Conservation (phyloP, 371 early-diverging fungal genomes). For the Mucor ambiguus region DNA sequence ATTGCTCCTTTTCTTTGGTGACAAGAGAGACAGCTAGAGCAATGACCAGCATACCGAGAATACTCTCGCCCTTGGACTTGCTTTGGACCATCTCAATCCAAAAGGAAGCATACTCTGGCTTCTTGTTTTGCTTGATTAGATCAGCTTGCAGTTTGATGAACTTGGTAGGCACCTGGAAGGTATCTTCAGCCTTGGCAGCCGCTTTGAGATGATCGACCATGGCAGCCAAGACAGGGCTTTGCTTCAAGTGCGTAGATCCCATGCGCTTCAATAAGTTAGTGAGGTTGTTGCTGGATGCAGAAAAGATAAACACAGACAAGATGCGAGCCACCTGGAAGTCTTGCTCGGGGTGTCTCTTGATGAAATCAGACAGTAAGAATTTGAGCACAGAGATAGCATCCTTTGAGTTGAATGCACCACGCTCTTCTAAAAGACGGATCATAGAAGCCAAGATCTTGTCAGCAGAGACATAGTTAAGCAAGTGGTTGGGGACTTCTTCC, state of each 20-base stretch:
- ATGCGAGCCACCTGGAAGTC: conserved; percentile 32
- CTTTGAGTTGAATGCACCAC: conserved; percentile 26
- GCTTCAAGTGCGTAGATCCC: neutral
- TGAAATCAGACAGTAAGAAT: conserved; percentile 37
- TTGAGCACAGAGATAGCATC: conserved; percentile 32
- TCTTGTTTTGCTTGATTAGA: conserved; percentile 20
- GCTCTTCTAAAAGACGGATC: conserved; percentile 28
- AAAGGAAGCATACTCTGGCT: conserved; percentile 12
- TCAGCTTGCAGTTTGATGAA: conserved; percentile 42
- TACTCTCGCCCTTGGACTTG: conserved; percentile 14
- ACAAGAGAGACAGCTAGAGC: conserved; percentile 21
- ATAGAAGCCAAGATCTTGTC: conserved; percentile 42
- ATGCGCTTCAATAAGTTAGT: conserved; percentile 18
- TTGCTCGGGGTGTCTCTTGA: conserved; percentile 26
- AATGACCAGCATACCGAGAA: conserved; percentile 42
- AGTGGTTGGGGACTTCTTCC: conserved; percentile 36
- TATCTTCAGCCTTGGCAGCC: conserved; percentile 13
- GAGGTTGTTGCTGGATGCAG: conserved; percentile 24
- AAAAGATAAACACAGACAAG: conserved; percentile 35
- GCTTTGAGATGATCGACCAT: conserved; percentile 25
- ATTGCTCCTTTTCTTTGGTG: conserved; percentile 16
- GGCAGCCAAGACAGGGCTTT: conserved; percentile 12
- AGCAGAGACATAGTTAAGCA: conserved; percentile 36
- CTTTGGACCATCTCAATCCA: conserved; percentile 39
- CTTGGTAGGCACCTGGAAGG: conserved; percentile 18